Base-by-base conservation (phyloP, 2,329 filamentous ascomycete genomes). In the Sporothrix brasiliensis region DNA sequence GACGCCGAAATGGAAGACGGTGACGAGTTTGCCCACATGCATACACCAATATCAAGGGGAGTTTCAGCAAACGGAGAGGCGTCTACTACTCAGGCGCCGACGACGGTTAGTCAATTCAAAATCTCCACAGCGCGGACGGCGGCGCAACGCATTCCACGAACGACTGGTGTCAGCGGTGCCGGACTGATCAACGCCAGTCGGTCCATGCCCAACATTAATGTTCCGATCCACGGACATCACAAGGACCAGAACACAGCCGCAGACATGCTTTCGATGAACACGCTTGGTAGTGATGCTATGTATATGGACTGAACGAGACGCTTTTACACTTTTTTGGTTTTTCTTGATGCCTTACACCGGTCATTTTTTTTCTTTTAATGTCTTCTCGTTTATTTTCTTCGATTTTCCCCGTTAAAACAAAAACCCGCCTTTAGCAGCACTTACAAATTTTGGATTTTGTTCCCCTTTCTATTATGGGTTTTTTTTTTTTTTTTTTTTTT, bases 1-100 rank as follows among this genome's bases (percentile, higher is more conserved):
- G 81, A 82, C 24, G 76, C 69, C 10, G 83, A 85, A 70, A 88
- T 88, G 86, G 86, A 88, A 60, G 86, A 88, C 50, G 85, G 86
- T 67, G 85, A 87, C 60, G 83, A 81, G 68, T 87, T 85, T 72
- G 81, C 84, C 9, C 83, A 86, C 68, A 83, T 87, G 76, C 80
- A 79, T 67, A 76, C 81, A 3, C 81, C 81, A 34, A 77, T 80
- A 4, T 74, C 78, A 7, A 67, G 50, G 10, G 27, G 41, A 24
- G 13, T 41, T 2, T 27, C 61, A 7, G 34, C n/a, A 4, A 39
- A 39, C 5, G 30, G 24, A 16, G 39, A 49, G 21, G 30, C 3
- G 16, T 19, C 67, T 14, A 10, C n/a, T n/a, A 11, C 52, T n/a
- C n/a, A 24, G n/a, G 11, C 24, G 21, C n/a, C 30, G 39, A n/a